These are phyloP conservation scores for Lachnellula willkommii DNA, from an alignment of 2,329 filamentous ascomycete genomes.

Conservation along the genomic window DNA sequence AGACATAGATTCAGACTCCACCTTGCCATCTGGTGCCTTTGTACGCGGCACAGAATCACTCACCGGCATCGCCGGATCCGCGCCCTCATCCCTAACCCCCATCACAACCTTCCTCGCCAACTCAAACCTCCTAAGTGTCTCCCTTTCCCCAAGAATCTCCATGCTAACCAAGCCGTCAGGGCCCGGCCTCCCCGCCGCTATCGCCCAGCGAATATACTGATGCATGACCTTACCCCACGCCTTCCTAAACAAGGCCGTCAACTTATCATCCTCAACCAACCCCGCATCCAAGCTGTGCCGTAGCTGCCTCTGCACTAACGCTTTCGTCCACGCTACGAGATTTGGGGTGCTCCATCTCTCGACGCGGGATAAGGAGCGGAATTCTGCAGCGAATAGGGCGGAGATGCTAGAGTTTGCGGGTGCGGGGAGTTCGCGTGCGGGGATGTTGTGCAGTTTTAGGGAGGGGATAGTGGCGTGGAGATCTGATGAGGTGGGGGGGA, in stretches of 20 bases:
- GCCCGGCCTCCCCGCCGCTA: conserved; percentile 48
- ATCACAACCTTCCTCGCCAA: conserved; percentile 16
- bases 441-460: conserved; percentile 18
- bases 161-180: conserved; percentile 49
- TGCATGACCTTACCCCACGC: conserved; percentile 44
- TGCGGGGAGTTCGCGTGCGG: conserved; percentile 6
- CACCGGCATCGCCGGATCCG: not conserved
- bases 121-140: conserved; percentile 39
- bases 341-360: not conserved
- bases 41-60: not conserved
- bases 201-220: conserved; percentile 51
- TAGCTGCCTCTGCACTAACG: too few relatives aligned
- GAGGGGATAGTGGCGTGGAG: conserved; percentile 13
- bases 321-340: not conserved
- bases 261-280: not conserved
- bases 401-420: not conserved
- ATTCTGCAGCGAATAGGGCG: not conserved
- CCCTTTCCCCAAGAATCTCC: conserved; percentile 48
- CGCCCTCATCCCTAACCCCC: not conserved
- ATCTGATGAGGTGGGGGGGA: conserved; percentile 24
- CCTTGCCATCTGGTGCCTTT: not conserved
- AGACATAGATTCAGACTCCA: too few relatives aligned
- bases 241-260: conserved; percentile 12
- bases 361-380: too few relatives aligned
- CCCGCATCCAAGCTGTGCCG: not conserved